These are phyloP conservation scores for Coniochaeta ligniaria DNA, from an alignment of 2,329 filamentous ascomycete species.

Conservation along the genomic window DNA sequence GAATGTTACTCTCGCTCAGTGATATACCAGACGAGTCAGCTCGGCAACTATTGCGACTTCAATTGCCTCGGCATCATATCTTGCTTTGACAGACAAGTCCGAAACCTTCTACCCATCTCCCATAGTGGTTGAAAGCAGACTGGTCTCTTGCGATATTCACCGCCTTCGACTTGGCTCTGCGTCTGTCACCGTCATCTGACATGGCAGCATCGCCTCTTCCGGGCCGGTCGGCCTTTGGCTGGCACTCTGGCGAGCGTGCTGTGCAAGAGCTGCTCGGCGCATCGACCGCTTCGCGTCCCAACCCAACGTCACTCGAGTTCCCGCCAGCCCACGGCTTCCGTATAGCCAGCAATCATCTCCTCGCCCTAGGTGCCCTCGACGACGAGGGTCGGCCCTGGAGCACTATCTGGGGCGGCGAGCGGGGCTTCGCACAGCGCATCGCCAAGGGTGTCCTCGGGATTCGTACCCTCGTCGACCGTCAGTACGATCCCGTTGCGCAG, in stretches of 20 bases:
- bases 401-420: constrained; percentile 66
- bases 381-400: constrained; percentile 62
- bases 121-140: neutral
- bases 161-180: neutral
- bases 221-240: neutral
- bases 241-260: neutral
- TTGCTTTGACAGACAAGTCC: neutral
- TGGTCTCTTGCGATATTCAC: too few species aligned
- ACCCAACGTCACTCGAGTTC: neutral
- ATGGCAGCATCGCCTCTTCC: neutral
- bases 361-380: constrained; percentile 70
- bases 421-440: constrained; percentile 59
- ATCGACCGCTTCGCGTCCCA: neutral
- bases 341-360: constrained; percentile 54
- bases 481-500: constrained; percentile 61
- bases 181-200: neutral
- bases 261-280: neutral
- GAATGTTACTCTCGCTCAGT: neutral
- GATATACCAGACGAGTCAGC: neutral
- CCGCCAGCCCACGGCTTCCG: constrained; percentile 22
- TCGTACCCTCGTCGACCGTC: constrained; percentile 50
- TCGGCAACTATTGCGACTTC: neutral
- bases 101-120: neutral
- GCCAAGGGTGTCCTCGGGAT: constrained; percentile 58
- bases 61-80: neutral